These are phyloP conservation scores for Elaeis oleifera DNA, from an alignment of 202 grass and related monocot species.

Conservation along the genomic window DNA sequence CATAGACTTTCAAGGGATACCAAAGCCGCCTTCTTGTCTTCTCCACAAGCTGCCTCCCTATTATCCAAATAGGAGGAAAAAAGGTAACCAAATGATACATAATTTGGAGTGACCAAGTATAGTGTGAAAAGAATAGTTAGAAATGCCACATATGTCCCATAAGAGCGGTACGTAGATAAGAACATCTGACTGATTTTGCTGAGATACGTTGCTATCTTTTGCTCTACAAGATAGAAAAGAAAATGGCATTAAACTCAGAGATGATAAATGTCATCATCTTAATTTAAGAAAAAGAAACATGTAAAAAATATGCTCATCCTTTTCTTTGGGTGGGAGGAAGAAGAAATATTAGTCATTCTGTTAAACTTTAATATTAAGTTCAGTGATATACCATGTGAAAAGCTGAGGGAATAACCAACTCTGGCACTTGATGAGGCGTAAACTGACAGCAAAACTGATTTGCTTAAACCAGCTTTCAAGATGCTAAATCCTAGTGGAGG, in stretches of 20 bases:
- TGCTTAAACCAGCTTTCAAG: constrained; percentile 89
- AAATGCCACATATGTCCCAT: constrained; percentile 94
- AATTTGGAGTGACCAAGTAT: constrained; percentile 92
- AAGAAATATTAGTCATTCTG: no score
- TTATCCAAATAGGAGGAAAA: constrained; percentile 98
- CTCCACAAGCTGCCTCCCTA: constrained; percentile 85
- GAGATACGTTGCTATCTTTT: constrained; percentile 81
- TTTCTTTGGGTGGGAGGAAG: no score
- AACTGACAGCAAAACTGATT: constrained; percentile 86
- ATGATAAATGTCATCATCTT: not conserved
- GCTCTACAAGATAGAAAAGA: constrained; percentile 49
- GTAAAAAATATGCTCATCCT: not conserved
- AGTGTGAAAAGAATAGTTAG: constrained; percentile 91
- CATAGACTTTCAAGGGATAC: constrained; percentile 88
- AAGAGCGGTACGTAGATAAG: constrained; percentile 78
- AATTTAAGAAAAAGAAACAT: not conserved
- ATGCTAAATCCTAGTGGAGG: constrained; percentile 90
- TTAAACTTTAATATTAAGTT: not conserved
- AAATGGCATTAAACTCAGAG: constrained; percentile 14
- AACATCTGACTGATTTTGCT: constrained; percentile 83
- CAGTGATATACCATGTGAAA: constrained; percentile 56
- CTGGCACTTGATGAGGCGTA: constrained; percentile 62
- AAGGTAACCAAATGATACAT: constrained; percentile 96
- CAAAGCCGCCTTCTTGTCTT: constrained; percentile 80
- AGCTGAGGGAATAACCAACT: constrained; percentile 31